A percentile compares a stretch with the other conserved stretches of the same genome.
phyloP scores from a whole-genome alignment of 352 stramenopile genomes.

The Phytophthora pseudosyringae region DNA sequence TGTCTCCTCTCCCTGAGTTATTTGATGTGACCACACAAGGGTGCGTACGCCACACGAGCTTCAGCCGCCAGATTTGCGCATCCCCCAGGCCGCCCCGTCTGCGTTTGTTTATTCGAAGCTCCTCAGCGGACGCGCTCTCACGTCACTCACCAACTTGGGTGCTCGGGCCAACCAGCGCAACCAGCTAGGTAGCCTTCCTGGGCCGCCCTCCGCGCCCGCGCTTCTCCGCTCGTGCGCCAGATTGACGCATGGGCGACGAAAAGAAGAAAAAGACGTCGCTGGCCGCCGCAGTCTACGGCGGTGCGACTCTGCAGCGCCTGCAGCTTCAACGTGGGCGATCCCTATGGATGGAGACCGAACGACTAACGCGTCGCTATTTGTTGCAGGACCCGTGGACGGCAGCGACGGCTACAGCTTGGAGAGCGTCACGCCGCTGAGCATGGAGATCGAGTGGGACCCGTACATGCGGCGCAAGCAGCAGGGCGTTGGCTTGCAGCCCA shows the following conservation, averaged over 20 bases:
- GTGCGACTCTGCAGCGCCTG: conserved; percentile 16
- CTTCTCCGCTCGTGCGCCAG: background rate
- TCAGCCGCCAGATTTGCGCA: conserved; percentile 20
- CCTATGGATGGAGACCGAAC: conserved; percentile 25
- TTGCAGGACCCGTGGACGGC: conserved; percentile 25
- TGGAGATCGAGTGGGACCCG: conserved; percentile 60
- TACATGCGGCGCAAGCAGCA: conserved; percentile 59
- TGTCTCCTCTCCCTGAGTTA: conserved; percentile 14
- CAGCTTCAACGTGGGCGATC: conserved; percentile 40
- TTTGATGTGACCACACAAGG: conserved; percentile 2
- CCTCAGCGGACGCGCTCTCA: conserved; percentile 39
- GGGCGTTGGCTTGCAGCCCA: conserved; percentile 50
- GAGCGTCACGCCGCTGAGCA: conserved; percentile 40
- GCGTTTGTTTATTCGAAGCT: conserved; percentile 27
- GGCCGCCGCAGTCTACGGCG: conserved; percentile 24
- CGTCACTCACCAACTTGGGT: conserved; percentile 38
- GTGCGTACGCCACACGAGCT: conserved; percentile 4
- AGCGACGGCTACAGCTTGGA: conserved; percentile 36
- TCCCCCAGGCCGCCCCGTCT: conserved; percentile 19
- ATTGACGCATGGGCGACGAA: conserved; percentile 37
- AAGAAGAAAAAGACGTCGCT: conserved; percentile 32
- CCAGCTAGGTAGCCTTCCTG: background rate
- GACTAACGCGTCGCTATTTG: conserved; percentile 7
- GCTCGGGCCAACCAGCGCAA: conserved; percentile 12
- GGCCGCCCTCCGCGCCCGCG: background rate